Percentiles rank a stretch among this genome's conserved stretches.
phyloP scores from a whole-genome alignment of 768 basidiomycete genomes.

The Trametes punicea region DNA sequence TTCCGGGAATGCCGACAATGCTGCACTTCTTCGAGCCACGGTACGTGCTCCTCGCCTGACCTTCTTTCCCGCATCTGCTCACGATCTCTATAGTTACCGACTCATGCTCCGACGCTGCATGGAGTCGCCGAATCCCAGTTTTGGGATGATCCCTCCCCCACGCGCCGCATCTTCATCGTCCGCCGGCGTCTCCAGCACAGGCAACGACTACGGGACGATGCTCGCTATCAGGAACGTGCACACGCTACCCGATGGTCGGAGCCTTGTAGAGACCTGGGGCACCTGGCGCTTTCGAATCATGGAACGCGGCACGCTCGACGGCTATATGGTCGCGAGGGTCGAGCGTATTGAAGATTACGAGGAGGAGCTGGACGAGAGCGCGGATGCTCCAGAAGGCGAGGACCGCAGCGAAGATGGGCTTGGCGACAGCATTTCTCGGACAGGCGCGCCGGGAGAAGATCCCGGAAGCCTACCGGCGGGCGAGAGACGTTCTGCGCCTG shows the following conservation, averaged over 20 bases:
- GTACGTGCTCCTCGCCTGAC: conserved; percentile 27
- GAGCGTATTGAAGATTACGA: conserved; percentile 41
- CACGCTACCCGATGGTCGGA: conserved; percentile 86
- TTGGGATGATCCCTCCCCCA: conserved; percentile 90
- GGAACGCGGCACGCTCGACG: conserved; percentile 81
- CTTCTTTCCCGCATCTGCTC: not conserved
- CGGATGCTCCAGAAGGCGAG: not conserved
- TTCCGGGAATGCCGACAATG: conserved; percentile 86
- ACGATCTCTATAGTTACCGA: conserved; percentile 56
- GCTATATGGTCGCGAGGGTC: conserved; percentile 83
- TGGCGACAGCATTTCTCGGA: not conserved
- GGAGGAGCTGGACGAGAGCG: conserved; percentile 19
- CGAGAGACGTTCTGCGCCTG: not conserved
- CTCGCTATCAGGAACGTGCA: conserved; percentile 83
- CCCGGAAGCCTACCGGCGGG: not conserved
- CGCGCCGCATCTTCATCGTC: conserved; percentile 33
- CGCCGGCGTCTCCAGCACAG: conserved; percentile 43
- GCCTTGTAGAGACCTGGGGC: conserved; percentile 77
- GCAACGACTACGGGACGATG: conserved; percentile 88
- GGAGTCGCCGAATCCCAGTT: conserved; percentile 67
- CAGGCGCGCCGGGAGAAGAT: not conserved
- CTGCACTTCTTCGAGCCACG: conserved; percentile 94
- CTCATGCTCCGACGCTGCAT: conserved; percentile 97
- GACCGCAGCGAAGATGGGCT: not conserved
- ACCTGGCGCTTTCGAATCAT: conserved; percentile 79